Conservation (phyloP, 768 basidiomycete genomes). For the Russula dissimulans region DNA sequence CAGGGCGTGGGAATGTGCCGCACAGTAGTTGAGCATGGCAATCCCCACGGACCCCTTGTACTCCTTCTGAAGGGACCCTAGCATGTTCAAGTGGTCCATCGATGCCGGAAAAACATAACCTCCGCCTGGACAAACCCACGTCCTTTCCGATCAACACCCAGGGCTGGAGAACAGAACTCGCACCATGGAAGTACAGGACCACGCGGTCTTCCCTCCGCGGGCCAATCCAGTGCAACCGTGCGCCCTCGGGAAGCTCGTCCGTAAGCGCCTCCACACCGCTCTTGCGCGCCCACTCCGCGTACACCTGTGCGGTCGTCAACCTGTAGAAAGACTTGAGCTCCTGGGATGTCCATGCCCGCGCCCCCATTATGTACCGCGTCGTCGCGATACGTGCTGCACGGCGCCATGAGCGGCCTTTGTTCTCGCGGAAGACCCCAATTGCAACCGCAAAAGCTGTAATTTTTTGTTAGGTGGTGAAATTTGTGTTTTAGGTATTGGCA, state of each 20-base stretch:
- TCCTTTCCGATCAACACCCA: neutral
- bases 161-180: neutral
- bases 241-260: slow-evolving; percentile 2
- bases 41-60: neutral
- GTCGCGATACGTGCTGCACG: neutral
- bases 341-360: neutral
- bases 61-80: slow-evolving; percentile 1
- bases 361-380: neutral
- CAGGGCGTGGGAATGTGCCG: neutral
- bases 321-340: neutral
- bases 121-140: neutral
- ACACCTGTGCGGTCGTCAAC: neutral
- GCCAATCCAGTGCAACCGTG: slow-evolving; percentile 10
- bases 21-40: slow-evolving; percentile 3
- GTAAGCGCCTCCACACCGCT: neutral
- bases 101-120: neutral
- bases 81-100: neutral
- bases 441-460: neutral
- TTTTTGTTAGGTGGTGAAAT: neutral
- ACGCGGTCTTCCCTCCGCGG: neutral
- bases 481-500: neutral
- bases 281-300: neutral
- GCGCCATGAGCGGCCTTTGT: slow-evolving; percentile 6
- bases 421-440: neutral
- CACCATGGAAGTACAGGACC: slow-evolving; percentile 4